These are phyloP conservation scores for Knufia fluminis DNA, from an alignment of 2,329 filamentous ascomycete species.

Conservation along the genomic window DNA sequence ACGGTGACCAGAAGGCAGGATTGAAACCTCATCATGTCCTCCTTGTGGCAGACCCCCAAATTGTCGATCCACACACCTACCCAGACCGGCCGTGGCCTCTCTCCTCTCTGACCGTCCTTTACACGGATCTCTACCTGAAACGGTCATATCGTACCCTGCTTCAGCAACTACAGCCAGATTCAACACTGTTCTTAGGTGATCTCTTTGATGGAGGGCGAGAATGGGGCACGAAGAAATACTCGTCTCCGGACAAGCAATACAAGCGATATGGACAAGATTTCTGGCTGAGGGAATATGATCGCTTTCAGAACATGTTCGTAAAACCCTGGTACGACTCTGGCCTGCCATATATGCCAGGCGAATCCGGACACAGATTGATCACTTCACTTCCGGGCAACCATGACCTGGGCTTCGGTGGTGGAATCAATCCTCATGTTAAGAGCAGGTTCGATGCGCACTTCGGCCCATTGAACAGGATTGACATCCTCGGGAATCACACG, in stretches of 20 bases:
- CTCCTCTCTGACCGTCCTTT: conserved; percentile 54
- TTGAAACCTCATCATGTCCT: conserved; percentile 75
- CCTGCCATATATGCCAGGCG: conserved; percentile 39
- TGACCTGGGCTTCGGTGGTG: conserved; percentile 80
- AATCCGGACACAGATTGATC: conserved; percentile 67
- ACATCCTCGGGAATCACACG: conserved; percentile 88
- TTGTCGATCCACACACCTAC: conserved; percentile 93
- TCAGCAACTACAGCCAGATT: conserved; percentile 67
- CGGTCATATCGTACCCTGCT: conserved; percentile 75
- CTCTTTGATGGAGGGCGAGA: conserved; percentile 92
- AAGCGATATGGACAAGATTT: conserved; percentile 69
- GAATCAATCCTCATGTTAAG: conserved; percentile 70
- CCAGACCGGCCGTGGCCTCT: conserved; percentile 69
- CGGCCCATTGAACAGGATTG: conserved; percentile 81
- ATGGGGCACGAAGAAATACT: conserved; percentile 65
- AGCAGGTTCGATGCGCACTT: conserved; percentile 82
- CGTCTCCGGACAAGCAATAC: conserved; percentile 57
- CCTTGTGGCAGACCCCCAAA: conserved; percentile 81
- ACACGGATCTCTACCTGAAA: conserved; percentile 85
- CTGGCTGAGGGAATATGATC: conserved; percentile 77
- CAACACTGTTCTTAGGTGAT: conserved; percentile 83
- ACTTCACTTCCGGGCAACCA: conserved; percentile 88
- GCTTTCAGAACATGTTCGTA: conserved; percentile 82
- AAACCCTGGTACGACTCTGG: conserved; percentile 52
- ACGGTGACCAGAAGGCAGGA: conserved; percentile 53